Conservation (phyloP, 2,329 filamentous ascomycete genomes). For the Penicillium sp. region DNA sequence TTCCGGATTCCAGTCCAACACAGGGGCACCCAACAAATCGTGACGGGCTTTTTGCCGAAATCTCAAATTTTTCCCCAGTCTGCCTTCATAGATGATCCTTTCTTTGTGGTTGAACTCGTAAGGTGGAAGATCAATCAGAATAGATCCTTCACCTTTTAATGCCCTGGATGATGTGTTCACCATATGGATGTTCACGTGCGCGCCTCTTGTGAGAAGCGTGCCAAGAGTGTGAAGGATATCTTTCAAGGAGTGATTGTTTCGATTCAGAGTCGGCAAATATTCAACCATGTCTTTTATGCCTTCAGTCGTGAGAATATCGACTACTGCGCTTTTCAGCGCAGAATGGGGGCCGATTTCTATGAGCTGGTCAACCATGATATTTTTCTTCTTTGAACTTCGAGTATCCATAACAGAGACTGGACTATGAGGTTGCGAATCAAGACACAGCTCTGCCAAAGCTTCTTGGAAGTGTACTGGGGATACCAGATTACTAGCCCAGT, state of each 20-base stretch:
- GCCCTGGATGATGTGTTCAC: not conserved
- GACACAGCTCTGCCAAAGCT: not conserved
- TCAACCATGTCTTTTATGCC: not conserved
- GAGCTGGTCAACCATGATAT: not conserved
- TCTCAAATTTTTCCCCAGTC: not conserved
- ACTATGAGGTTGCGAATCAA: not conserved
- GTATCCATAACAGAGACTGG: not conserved
- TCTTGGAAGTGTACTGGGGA: not conserved
- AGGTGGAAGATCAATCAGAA: not conserved
- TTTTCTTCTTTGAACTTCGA: not conserved
- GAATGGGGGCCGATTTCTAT: not conserved
- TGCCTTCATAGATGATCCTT: not conserved
- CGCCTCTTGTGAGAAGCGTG: not conserved
- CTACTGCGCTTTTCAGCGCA: not conserved
- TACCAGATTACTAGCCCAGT: not conserved
- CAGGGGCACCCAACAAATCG: slow-evolving; percentile 5
- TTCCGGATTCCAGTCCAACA: not conserved
- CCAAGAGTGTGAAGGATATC: not conserved
- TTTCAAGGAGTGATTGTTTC: not conserved
- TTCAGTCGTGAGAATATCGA: not conserved
- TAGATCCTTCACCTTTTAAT: not conserved
- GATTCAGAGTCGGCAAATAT: not conserved
- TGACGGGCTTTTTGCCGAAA: not conserved
- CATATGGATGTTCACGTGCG: not conserved
- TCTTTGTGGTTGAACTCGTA: not conserved